A percentile compares a stretch with the other conserved stretches of the same genome.
These are phyloP conservation scores for Mycena alexandri DNA, from an alignment of 768 basidiomycete genomes.

Conservation along the genomic window DNA sequence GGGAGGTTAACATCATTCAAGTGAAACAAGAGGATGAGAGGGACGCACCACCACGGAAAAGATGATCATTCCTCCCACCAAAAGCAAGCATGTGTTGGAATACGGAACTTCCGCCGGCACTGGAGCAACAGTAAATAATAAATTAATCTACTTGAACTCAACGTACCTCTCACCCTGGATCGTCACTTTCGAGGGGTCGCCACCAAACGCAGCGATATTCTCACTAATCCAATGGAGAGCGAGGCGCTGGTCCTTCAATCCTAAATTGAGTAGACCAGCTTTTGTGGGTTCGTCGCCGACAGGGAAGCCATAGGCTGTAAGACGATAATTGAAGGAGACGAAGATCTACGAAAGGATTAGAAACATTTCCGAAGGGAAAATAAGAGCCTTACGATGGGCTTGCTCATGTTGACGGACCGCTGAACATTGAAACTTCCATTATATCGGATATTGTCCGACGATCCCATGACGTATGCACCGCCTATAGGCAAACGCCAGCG, in stretches of 20 bases:
- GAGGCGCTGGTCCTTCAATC: constrained; percentile 30
- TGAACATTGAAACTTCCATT: constrained; percentile 33
- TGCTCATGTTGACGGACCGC: constrained; percentile 30
- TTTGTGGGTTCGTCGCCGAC: constrained; percentile 29
- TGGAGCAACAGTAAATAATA: constrained; percentile 27
- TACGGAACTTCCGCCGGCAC: constrained; percentile 29
- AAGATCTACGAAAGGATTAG: constrained; percentile 28
- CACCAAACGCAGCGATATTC: constrained; percentile 29
- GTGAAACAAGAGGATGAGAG: constrained; percentile 30
- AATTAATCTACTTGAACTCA: constrained; percentile 26
- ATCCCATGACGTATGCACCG: constrained; percentile 30
- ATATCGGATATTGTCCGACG: constrained; percentile 32
- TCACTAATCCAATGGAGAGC: constrained; percentile 30
- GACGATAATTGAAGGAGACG: constrained; percentile 31
- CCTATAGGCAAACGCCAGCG: constrained; percentile 25
- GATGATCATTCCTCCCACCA: constrained; percentile 32
- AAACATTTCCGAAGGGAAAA: constrained; percentile 27
- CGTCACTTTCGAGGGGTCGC: constrained; percentile 30
- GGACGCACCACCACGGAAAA: constrained; percentile 30
- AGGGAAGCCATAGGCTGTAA: constrained; percentile 33
- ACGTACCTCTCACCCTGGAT: constrained; percentile 30
- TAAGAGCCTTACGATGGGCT: constrained; percentile 27
- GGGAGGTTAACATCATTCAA: constrained; percentile 23
- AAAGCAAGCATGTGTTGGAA: constrained; percentile 31
- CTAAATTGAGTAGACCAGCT: constrained; percentile 32